Evolutionary conservation across 2,329 filamentous ascomycete genomes (phyloP).

Genomic region (Pyrenophora graminea): DNA sequence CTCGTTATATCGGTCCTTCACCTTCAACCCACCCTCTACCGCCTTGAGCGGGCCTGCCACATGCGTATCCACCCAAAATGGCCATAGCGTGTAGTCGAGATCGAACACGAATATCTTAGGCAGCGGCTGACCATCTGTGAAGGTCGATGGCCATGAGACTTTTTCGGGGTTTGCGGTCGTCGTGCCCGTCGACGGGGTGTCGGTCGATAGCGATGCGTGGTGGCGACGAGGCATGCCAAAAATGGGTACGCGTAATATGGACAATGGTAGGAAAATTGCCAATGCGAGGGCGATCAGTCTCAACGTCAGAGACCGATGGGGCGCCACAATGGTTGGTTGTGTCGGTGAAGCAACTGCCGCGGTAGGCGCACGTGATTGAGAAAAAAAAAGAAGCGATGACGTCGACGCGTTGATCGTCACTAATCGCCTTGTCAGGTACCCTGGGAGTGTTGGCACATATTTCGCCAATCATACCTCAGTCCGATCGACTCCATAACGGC

Average conservation of each 20-base stretch:
- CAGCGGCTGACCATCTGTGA: conserved; percentile 70
- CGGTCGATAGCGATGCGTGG: background rate
- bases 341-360: background rate
- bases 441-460: background rate
- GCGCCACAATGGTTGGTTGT: conserved; percentile 1
- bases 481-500: too few species aligned
- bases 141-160: conserved; percentile 56
- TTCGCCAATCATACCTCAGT: too few species aligned
- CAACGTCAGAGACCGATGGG: background rate
- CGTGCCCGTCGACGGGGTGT: conserved; percentile 25
- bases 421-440: background rate
- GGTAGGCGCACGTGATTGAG: background rate
- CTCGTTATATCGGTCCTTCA: conserved; percentile 57
- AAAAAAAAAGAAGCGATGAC: conserved; percentile 9
- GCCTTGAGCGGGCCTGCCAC: conserved; percentile 72
- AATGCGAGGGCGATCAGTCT: background rate
- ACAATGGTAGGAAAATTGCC: background rate
- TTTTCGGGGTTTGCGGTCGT: conserved; percentile 41
- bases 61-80: conserved; percentile 97
- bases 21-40: conserved; percentile 48
- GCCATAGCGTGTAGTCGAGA: conserved; percentile 98
- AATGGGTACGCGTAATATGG: background rate
- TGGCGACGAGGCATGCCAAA: conserved; percentile 39
- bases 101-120: conserved; percentile 90
- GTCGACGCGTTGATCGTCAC: conserved; percentile 9